Base-by-base conservation (phyloP, 129 eudicot genomes). In the Flaveria robusta region DNA sequence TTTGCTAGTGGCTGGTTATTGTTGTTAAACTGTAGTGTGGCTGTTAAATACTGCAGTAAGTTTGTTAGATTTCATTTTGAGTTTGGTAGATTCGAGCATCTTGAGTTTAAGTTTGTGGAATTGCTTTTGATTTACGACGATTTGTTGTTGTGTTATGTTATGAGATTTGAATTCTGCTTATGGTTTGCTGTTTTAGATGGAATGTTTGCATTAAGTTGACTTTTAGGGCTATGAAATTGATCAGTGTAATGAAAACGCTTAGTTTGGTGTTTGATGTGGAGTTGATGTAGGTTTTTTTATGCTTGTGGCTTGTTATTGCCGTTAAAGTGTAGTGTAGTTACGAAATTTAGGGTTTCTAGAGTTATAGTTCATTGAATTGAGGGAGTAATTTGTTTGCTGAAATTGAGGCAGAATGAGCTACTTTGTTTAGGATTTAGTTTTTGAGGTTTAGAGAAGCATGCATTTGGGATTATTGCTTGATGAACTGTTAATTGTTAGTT, bases 81-180 rank as follows among this genome's bases (percentile, higher is more conserved):
- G 26, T 71, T 60, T 2, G 39, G 39, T 34, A 34, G 39, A 34
- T 34, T 34, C 39, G 39, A 34, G 8, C 39, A 34, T 34, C 39
- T 34, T 1, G 37, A 26, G 64, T 79, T 66, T 67, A 56, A 71
- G 71, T 72, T 72, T 82, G 3, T 14, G 1, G 15, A 45, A 11
- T 59, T 45, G 51, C 11, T 47, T 67, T 49, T 50, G 1, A 37
- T 70, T 55, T 43, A 1, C 13, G 49, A 45, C 22, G 18, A 2
- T 15, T 52, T 27, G 54, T 51, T 31, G 19, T 65, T 37, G 15
- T 8, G 12, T 43, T 65, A 31, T 24, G 7, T 24, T 24, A 19
- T 52, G 37, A 78, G 29, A 16, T 62, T 62, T 62, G 4, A 3
- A 62, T 62, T 60, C n/a, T 7, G 27, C 16, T 2, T 31, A 3